These are phyloP conservation scores for Ustilago curta DNA, from an alignment of 1,284 basidiomycete species.

Conservation along the genomic window DNA sequence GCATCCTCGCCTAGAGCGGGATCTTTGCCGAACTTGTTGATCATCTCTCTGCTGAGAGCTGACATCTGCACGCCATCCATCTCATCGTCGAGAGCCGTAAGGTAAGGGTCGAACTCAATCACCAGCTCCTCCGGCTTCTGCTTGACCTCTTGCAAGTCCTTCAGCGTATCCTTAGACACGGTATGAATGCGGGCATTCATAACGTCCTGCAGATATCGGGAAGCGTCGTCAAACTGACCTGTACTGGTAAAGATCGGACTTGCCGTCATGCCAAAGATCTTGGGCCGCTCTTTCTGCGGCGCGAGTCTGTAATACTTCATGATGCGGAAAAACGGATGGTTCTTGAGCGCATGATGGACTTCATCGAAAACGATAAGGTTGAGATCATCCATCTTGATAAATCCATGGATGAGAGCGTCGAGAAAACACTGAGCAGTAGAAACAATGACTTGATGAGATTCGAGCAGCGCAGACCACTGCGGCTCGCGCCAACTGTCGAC, in stretches of 20 bases:
- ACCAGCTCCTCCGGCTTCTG: slow-evolving; percentile 49
- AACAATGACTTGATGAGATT: slow-evolving; percentile 53
- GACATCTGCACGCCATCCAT: slow-evolving; percentile 9
- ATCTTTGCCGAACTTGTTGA: slow-evolving; percentile 9
- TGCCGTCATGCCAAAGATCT: slow-evolving; percentile 63
- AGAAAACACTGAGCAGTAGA: slow-evolving; percentile 57
- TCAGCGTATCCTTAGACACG: slow-evolving; percentile 17
- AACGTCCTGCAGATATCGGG: slow-evolving; percentile 32
- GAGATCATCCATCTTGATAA: slow-evolving; percentile 52
- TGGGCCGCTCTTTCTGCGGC: slow-evolving; percentile 25
- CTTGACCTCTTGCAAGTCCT: slow-evolving; percentile 39
- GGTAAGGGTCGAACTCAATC: slow-evolving; percentile 48
- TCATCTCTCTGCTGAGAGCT: slow-evolving; percentile 19
- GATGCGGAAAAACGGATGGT: slow-evolving; percentile 51
- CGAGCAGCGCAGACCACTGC: slow-evolving; percentile 37
- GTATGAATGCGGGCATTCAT: slow-evolving; percentile 56
- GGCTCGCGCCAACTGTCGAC: slow-evolving; percentile 38
- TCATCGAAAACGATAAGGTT: slow-evolving; percentile 59
- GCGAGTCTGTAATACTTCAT: slow-evolving; percentile 55
- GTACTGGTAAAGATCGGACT: slow-evolving; percentile 45
- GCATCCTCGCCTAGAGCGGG: slow-evolving; percentile 9
- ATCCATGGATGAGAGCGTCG: slow-evolving; percentile 53
- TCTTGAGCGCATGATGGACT: slow-evolving; percentile 54
- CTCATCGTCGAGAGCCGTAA: slow-evolving; percentile 19
- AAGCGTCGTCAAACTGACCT: slow-evolving; percentile 27